These are phyloP conservation scores for Colletotrichum plurivorum DNA, from an alignment of 2,329 filamentous ascomycete species.

Conservation along the genomic window DNA sequence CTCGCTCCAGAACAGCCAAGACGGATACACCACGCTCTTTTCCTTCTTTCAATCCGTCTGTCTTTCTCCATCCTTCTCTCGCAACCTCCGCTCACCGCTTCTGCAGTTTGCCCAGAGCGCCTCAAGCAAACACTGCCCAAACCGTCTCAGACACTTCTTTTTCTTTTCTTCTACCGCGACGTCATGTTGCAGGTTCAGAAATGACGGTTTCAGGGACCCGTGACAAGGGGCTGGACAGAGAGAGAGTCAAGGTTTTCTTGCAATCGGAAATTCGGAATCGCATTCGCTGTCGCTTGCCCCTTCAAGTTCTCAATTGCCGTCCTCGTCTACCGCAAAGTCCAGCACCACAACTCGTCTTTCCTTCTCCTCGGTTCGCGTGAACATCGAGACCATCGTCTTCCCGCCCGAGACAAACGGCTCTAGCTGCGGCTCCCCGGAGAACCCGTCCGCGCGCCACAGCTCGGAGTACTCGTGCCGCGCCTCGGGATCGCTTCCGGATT, in stretches of 20 bases:
- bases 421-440: slow-evolving; percentile 36
- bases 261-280: no score
- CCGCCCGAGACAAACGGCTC: slow-evolving; percentile 30
- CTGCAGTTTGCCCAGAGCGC: slow-evolving; percentile 8
- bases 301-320: background rate
- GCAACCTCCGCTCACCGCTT: slow-evolving; percentile 23
- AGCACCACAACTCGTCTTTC: slow-evolving; percentile 32
- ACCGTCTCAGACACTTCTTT: background rate
- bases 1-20: background rate
- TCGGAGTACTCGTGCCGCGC: slow-evolving; percentile 9
- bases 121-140: slow-evolving; percentile 6
- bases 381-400: slow-evolving; percentile 25
- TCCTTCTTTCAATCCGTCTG: background rate
- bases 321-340: slow-evolving; percentile 29
- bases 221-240: background rate
- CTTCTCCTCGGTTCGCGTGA: slow-evolving; percentile 34
- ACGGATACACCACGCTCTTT: background rate
- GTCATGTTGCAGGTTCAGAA: slow-evolving; percentile 13
- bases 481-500: background rate
- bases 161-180: slow-evolving; percentile 4
- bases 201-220: slow-evolving; percentile 3
- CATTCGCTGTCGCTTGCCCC: no score
- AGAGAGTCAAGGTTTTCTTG: no score
- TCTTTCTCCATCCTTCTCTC: slow-evolving; percentile 13
- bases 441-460: slow-evolving; percentile 31